These are phyloP conservation scores for Scheffersomyces lignicola DNA, from an alignment of 1,139 yeast genomes.

Conservation along the genomic window DNA sequence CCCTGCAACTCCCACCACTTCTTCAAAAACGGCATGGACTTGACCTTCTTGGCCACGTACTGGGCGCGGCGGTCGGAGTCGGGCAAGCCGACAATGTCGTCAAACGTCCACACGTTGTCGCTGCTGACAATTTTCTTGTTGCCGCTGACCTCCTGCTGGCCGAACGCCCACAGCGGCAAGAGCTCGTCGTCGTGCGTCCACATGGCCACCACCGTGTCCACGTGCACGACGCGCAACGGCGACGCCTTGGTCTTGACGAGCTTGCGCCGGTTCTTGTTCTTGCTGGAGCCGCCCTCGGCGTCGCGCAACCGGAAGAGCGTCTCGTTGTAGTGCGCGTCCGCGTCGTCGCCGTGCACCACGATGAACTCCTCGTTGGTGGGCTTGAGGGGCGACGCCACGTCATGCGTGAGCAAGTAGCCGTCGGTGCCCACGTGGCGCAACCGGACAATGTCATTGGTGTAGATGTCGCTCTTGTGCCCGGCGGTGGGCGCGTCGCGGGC, in stretches of 20 bases:
- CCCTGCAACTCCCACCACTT: constrained; percentile 91
- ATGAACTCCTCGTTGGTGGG: constrained; percentile 93
- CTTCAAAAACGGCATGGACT: constrained; percentile 65
- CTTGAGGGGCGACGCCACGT: constrained; percentile 92
- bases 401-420: constrained; percentile 82
- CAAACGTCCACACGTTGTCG: constrained; percentile 75
- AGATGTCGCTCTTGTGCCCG: constrained; percentile 23
- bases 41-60: constrained; percentile 59
- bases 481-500: constrained; percentile 38
- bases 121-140: constrained; percentile 73
- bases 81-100: constrained; percentile 61
- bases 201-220: constrained; percentile 86
- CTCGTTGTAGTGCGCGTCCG: constrained; percentile 51
- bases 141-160: constrained; percentile 93
- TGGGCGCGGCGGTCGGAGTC: constrained; percentile 58
- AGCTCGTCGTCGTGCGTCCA: constrained; percentile 87
- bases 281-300: constrained; percentile 29
- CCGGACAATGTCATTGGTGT: constrained; percentile 70
- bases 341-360: constrained; percentile 63
- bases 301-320: constrained; percentile 75
- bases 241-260: constrained; percentile 69
- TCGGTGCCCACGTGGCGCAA: constrained; percentile 81
- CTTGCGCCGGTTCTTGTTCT: constrained; percentile 45
- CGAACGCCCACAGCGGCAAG: constrained; percentile 93
- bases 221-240: constrained; percentile 70